Base-by-base conservation (phyloP, 345 rosid species). In the Pelargonium nanum region DNA sequence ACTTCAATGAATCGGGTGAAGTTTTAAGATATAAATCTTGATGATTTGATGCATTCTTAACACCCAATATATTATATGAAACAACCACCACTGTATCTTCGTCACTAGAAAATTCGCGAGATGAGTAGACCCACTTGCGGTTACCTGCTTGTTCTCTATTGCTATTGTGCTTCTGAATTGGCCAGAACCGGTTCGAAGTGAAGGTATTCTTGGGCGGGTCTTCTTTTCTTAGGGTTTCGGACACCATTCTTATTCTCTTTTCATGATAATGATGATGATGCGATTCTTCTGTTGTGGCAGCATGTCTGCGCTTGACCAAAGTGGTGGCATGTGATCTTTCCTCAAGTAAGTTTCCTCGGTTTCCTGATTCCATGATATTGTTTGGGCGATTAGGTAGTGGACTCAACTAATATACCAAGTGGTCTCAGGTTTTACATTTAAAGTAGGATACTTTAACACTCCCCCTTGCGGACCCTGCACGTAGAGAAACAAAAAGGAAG, bases 31-130 rank as follows among this genome's bases (percentile, higher is more conserved):
- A 85, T 72, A 87, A 70, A 48, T 87, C 86, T 51, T 76, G 80
- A 66, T 87, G 95, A 62, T 83, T 87, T 7, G 70, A 72, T 8
- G 80, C 87, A 75, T 87, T 87, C 55, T 80, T 80, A 22, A 78
- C 91, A 24, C 89, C 95, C 62, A 87, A 83, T 67, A 85, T 68
- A 68, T 87, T 87, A 68, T 85, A 87, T 1, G 91, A 87, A 65
- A 81, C 95, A 44, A 87, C 61, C 59, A 85, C 78, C 60, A 84
- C 23, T 75, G 65, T 81, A 60, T 81, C 93, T 86, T 74, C 72
- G 55, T 53, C 55, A 61, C 21, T 9, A 40, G 15, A 40, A 12
- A 12, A 12, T 28, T 80, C 74, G 24, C 70, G 50, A 20, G 68
- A 66, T 45, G 78, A 70, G 69, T 55, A 72, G 60, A 70, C 50